A percentile compares a stretch with the other conserved stretches of the same genome.
These are phyloP conservation scores for Penstemon eatonii DNA, from an alignment of 257 asterid species.

Conservation along the genomic window DNA sequence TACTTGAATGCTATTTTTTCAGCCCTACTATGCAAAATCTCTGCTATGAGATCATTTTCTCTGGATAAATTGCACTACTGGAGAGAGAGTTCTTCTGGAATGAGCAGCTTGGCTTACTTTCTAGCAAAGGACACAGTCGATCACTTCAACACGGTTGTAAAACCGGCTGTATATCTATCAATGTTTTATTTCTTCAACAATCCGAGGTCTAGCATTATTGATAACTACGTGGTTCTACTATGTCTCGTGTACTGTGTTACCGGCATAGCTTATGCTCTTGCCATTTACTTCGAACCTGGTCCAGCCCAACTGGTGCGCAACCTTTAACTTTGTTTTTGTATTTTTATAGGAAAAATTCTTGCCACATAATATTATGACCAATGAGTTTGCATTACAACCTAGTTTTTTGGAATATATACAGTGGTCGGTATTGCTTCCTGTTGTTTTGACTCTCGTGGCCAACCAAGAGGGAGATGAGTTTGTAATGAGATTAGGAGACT, in stretches of 20 bases:
- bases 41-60: constrained; percentile 94
- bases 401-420: constrained; percentile 20
- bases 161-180: constrained; percentile 91
- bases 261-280: constrained; percentile 89
- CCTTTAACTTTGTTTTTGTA: constrained; percentile 11
- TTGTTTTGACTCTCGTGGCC: constrained; percentile 58
- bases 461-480: constrained; percentile 55
- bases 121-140: constrained; percentile 89
- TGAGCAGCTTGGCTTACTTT: constrained; percentile 97
- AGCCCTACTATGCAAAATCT: constrained; percentile 85
- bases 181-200: constrained; percentile 99
- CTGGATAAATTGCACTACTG: constrained; percentile 90
- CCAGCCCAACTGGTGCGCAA: constrained; percentile 83
- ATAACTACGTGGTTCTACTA: constrained; percentile 70
- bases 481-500: constrained; percentile 38
- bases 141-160: constrained; percentile 74
- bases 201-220: constrained; percentile 76
- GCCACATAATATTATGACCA: constrained; percentile 1
- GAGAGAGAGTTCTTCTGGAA: constrained; percentile 96
- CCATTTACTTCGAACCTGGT: constrained; percentile 86
- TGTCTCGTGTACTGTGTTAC: constrained; percentile 95
- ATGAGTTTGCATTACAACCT: background rate
- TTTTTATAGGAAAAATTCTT: background rate
- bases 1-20: constrained; percentile 14
- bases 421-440: constrained; percentile 75